Percentiles rank a stretch among this genome's conserved stretches.
phyloP scores from a whole-genome alignment of 2,329 filamentous ascomycete species.

The Trichoderma hamatum region DNA sequence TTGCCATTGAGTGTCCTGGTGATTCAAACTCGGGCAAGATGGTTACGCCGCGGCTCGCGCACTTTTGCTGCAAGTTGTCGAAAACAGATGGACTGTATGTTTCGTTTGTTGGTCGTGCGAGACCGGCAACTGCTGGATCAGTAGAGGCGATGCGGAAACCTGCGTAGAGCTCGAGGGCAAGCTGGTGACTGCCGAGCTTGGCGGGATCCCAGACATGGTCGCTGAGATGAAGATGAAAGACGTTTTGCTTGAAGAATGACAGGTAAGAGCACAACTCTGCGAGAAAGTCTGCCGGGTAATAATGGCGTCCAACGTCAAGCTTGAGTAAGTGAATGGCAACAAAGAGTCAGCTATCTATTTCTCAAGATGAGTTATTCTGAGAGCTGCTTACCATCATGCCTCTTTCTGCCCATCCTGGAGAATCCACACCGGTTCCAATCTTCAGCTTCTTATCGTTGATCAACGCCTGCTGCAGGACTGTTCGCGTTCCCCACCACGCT shows the following conservation, averaged over 20 bases:
- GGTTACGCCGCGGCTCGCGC: slow-evolving; percentile 54
- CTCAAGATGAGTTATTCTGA: background rate
- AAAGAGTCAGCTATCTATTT: background rate
- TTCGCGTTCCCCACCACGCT: slow-evolving; percentile 61
- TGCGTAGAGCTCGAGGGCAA: slow-evolving; percentile 50
- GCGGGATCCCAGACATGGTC: slow-evolving; percentile 56
- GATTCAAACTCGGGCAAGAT: slow-evolving; percentile 59
- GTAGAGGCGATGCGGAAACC: slow-evolving; percentile 47
- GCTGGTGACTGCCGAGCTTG: slow-evolving; percentile 50
- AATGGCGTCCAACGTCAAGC: slow-evolving; percentile 34
- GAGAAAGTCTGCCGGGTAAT: slow-evolving; percentile 39
- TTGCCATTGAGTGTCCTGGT: slow-evolving; percentile 54
- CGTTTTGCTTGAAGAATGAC: slow-evolving; percentile 53
- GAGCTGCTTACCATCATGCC: slow-evolving; percentile 26
- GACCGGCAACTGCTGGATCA: slow-evolving; percentile 32
- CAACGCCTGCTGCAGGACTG: slow-evolving; percentile 55
- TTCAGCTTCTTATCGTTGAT: slow-evolving; percentile 36
- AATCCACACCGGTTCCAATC: slow-evolving; percentile 18
- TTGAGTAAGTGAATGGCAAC: background rate
- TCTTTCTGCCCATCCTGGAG: slow-evolving; percentile 26
- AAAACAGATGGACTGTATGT: slow-evolving; percentile 43
- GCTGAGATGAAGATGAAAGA: slow-evolving; percentile 54
- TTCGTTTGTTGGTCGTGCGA: slow-evolving; percentile 50
- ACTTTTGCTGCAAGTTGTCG: slow-evolving; percentile 52
- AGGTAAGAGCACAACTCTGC: slow-evolving; percentile 50